phyloP scores from a whole-genome alignment of 805 yeast species.

The Cyberlindnera bimundalis region DNA sequence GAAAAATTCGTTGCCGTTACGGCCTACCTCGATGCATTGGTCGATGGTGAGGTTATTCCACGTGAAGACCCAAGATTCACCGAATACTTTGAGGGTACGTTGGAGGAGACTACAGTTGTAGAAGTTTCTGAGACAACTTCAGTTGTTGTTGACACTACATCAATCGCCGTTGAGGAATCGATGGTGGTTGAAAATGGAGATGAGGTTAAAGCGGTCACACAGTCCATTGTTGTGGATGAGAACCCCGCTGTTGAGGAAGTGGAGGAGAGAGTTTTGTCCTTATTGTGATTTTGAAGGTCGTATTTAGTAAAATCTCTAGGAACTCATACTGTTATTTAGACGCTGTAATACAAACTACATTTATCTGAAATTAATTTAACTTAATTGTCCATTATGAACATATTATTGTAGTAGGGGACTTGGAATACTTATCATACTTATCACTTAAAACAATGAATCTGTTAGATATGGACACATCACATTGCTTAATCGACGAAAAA shows the following conservation, averaged over 20 bases:
- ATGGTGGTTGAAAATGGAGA: slow-evolving; percentile 22
- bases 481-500: slow-evolving; percentile 2
- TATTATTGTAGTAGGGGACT: too few relatives aligned
- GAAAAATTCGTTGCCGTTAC: slow-evolving; percentile 18
- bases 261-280: slow-evolving; percentile 2
- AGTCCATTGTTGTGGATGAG: slow-evolving; percentile 8
- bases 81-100: too few relatives aligned
- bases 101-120: too few relatives aligned
- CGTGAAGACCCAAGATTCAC: slow-evolving; percentile 1
- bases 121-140: background rate
- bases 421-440: too few relatives aligned
- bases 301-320: too few relatives aligned
- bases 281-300: slow-evolving; percentile 3
- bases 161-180: slow-evolving; percentile 7
- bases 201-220: slow-evolving; percentile 18
- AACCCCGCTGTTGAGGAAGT: background rate
- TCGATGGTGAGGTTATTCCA: slow-evolving; percentile 11
- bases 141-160: background rate
- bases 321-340: too few relatives aligned
- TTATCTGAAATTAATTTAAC: too few relatives aligned
- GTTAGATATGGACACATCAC: too few relatives aligned
- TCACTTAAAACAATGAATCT: too few relatives aligned
- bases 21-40: slow-evolving; percentile 9
- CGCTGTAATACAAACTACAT: too few relatives aligned
- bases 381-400: too few relatives aligned